phyloP scores from a whole-genome alignment of 352 stramenopile genomes.

The Achlya hypogyna region DNA sequence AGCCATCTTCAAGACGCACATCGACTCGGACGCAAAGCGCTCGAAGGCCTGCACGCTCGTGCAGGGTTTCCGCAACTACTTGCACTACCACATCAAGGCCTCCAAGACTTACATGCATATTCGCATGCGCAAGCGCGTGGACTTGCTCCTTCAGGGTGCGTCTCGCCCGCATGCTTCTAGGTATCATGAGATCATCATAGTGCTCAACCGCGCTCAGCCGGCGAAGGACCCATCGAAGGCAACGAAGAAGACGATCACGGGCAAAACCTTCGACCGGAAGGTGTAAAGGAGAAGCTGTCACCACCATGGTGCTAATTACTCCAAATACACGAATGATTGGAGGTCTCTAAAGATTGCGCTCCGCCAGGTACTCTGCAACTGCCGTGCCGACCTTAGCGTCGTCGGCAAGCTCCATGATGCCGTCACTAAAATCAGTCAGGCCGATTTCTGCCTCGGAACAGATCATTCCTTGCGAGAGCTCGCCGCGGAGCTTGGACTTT shows the following conservation, averaged over 20 bases:
- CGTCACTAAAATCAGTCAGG: constrained; percentile 46
- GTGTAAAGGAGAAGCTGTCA: too few relatives aligned
- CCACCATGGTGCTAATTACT: background rate
- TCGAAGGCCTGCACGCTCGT: constrained; percentile 83
- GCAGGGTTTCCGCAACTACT: constrained; percentile 87
- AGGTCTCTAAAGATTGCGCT: background rate
- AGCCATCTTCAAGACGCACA: constrained; percentile 84
- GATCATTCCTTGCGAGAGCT: constrained; percentile 75
- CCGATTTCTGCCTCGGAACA: constrained; percentile 70
- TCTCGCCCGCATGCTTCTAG: background rate
- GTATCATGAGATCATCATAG: constrained; percentile 24
- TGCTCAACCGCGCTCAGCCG: constrained; percentile 87
- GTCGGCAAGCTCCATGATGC: constrained; percentile 54
- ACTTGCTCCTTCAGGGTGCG: constrained; percentile 84
- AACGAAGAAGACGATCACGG: constrained; percentile 88
- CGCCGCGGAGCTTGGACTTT: constrained; percentile 70
- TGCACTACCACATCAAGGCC: constrained; percentile 95
- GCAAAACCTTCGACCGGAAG: constrained; percentile 78
- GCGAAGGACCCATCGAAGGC: constrained; percentile 84
- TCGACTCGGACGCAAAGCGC: constrained; percentile 81
- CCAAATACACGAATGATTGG: too few relatives aligned
- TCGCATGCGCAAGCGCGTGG: constrained; percentile 91
- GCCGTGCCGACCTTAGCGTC: constrained; percentile 38
- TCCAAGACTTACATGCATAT: constrained; percentile 95
- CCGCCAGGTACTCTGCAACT: background rate